These are phyloP conservation scores for Aspergillus flavus DNA, from an alignment of 2,329 filamentous ascomycete genomes.

Conservation along the genomic window DNA sequence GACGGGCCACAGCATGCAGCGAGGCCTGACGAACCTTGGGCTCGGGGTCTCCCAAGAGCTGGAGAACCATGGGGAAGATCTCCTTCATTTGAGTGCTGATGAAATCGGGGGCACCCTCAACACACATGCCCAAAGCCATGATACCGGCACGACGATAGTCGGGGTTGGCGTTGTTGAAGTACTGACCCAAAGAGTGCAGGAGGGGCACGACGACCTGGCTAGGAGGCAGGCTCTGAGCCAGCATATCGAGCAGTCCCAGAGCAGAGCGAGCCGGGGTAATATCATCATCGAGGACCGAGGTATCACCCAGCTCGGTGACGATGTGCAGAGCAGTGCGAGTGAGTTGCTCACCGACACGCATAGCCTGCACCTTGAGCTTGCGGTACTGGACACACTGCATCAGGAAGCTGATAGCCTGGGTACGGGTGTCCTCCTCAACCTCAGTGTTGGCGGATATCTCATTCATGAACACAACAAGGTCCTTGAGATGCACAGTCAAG, in stretches of 20 bases:
- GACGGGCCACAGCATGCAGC: constrained; percentile 80
- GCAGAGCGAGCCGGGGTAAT: constrained; percentile 83
- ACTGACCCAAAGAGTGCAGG: constrained; percentile 80
- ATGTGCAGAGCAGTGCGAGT: constrained; percentile 88
- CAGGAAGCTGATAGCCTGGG: constrained; percentile 89
- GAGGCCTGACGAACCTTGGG: constrained; percentile 83
- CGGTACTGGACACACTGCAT: constrained; percentile 90
- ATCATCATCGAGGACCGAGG: constrained; percentile 73
- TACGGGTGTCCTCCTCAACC: constrained; percentile 80
- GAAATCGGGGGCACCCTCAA: constrained; percentile 96
- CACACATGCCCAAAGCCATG: constrained; percentile 86
- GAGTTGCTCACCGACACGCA: constrained; percentile 83
- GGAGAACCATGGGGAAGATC: constrained; percentile 82
- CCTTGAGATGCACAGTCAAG: constrained; percentile 81
- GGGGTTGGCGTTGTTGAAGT: constrained; percentile 73
- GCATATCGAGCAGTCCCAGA: constrained; percentile 83
- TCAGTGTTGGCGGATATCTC: constrained; percentile 76
- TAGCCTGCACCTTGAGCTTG: constrained; percentile 91
- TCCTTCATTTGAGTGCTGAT: constrained; percentile 88
- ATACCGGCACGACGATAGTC: constrained; percentile 88
- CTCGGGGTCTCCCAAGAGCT: constrained; percentile 80
- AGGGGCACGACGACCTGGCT: constrained; percentile 93
- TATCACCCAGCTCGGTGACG: constrained; percentile 79
- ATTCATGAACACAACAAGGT: constrained; percentile 92
- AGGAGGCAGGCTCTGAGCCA: constrained; percentile 84